Evolutionary conservation across 257 asterid genomes (phyloP).

Genomic region (Solanum piurae): DNA sequence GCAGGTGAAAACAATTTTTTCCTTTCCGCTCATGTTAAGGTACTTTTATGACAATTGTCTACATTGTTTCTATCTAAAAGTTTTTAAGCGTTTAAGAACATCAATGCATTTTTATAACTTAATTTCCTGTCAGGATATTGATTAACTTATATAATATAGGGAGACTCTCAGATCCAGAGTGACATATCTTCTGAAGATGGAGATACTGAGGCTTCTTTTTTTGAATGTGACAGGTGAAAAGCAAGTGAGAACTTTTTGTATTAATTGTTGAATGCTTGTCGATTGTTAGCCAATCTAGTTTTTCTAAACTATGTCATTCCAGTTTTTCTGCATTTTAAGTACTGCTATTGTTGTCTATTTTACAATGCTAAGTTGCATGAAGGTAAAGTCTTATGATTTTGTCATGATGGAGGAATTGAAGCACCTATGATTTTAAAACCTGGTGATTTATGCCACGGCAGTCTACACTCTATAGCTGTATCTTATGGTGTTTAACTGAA

Average conservation of each 20-base stretch:
- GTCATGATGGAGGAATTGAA: background rate
- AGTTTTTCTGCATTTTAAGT: background rate
- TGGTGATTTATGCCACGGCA: background rate
- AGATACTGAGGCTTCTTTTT: constrained; percentile 17
- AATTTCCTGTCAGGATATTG: constrained; percentile 2
- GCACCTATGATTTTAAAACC: background rate
- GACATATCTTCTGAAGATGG: constrained; percentile 30
- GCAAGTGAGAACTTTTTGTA: constrained; percentile 28
- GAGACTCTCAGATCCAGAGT: constrained; percentile 23
- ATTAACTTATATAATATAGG: constrained; percentile 24
- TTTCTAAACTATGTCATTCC: background rate
- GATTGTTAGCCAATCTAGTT: background rate
- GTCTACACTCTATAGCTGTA: background rate
- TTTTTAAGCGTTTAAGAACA: background rate
- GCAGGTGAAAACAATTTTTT: constrained; percentile 20
- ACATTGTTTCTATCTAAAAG: constrained; percentile 5
- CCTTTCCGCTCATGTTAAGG: constrained; percentile 24
- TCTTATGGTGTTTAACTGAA: background rate
- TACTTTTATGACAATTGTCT: constrained; percentile 10
- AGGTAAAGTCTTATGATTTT: background rate
- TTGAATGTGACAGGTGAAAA: constrained; percentile 52
- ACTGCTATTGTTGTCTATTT: background rate
- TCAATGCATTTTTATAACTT: background rate
- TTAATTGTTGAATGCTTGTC: constrained; percentile 6
- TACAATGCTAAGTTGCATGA: background rate